phyloP scores from a whole-genome alignment of 352 stramenopile genomes.

The Globisporangium iwayamae region DNA sequence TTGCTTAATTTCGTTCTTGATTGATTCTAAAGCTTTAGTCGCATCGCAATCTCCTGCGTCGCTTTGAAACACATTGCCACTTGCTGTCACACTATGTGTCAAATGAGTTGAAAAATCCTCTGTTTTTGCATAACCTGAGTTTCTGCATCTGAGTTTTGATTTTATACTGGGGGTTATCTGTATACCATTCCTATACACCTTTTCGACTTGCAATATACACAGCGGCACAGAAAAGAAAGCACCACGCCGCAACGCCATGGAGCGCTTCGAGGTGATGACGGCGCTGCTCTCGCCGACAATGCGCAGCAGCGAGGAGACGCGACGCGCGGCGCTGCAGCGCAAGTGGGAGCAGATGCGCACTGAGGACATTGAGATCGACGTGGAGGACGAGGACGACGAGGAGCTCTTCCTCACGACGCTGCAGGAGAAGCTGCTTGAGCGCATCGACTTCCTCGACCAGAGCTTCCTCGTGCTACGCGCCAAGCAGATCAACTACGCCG shows the following conservation, averaged over 20 bases:
- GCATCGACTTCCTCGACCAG: slow-evolving; percentile 36
- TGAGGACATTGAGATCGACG: slow-evolving; percentile 48
- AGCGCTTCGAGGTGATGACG: slow-evolving; percentile 58
- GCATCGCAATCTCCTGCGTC: no score
- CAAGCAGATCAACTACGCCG: slow-evolving; percentile 64
- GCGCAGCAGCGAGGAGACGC: slow-evolving; percentile 15
- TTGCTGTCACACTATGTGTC: no score
- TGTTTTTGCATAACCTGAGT: no score
- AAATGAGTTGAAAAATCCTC: no score
- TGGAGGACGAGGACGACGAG: slow-evolving; percentile 39
- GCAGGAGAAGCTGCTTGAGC: slow-evolving; percentile 68
- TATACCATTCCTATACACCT: no score
- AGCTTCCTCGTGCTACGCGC: slow-evolving; percentile 68
- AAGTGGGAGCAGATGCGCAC: slow-evolving; percentile 6
- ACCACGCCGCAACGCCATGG: slow-evolving; percentile 19
- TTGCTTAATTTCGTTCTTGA: no score
- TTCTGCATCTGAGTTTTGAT: no score
- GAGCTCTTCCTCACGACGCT: slow-evolving; percentile 63
- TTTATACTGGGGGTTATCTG: no score
- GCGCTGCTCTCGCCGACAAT: slow-evolving; percentile 37
- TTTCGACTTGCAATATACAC: no score
- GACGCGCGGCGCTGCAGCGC: slow-evolving; percentile 6
- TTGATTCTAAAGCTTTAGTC: no score
- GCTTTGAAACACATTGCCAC: no score
- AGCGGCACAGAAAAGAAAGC: no score